Evolutionary conservation across 257 asterid genomes (phyloP).

Genomic region (Lycium barbarum): DNA sequence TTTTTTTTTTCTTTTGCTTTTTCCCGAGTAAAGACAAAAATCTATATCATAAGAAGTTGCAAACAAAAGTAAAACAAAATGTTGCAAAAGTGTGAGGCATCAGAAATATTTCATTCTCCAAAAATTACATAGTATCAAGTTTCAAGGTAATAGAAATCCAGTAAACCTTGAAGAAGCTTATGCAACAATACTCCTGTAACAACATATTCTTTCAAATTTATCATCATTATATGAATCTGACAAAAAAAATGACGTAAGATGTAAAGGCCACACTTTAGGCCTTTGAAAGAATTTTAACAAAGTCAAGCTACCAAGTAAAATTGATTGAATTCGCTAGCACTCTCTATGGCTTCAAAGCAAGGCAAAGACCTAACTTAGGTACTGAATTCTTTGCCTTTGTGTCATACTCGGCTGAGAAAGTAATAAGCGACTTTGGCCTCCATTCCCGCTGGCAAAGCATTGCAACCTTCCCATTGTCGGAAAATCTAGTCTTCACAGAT

Average conservation of each 20-base stretch:
- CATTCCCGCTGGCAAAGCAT: constrained; percentile 74
- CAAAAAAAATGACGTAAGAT: constrained; percentile 39
- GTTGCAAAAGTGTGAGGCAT: not conserved
- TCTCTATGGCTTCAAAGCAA: constrained; percentile 78
- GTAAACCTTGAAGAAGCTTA: constrained; percentile 7
- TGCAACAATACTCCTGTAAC: constrained; percentile 20
- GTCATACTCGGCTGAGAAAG: constrained; percentile 83
- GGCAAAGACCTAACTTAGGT: constrained; percentile 73
- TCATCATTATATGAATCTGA: constrained; percentile 43
- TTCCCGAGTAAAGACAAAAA: not conserved
- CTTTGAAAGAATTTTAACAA: constrained; percentile 28
- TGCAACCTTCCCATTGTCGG: constrained; percentile 72
- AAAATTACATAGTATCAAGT: not conserved
- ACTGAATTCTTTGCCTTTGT: constrained; percentile 51
- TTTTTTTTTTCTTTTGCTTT: too few relatives aligned
- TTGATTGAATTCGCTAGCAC: constrained; percentile 33
- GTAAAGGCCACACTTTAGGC: constrained; percentile 36
- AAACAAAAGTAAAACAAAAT: not conserved
- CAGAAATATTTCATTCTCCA: not conserved
- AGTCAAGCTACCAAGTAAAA: constrained; percentile 35
- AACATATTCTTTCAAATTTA: constrained; percentile 35
- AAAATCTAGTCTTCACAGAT: constrained; percentile 69
- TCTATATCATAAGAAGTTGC: not conserved
- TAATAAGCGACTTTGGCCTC: constrained; percentile 80
- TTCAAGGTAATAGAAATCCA: constrained; percentile 14